Base-by-base conservation (phyloP, 2,329 filamentous ascomycete genomes). In the Dendryphion nanum region DNA sequence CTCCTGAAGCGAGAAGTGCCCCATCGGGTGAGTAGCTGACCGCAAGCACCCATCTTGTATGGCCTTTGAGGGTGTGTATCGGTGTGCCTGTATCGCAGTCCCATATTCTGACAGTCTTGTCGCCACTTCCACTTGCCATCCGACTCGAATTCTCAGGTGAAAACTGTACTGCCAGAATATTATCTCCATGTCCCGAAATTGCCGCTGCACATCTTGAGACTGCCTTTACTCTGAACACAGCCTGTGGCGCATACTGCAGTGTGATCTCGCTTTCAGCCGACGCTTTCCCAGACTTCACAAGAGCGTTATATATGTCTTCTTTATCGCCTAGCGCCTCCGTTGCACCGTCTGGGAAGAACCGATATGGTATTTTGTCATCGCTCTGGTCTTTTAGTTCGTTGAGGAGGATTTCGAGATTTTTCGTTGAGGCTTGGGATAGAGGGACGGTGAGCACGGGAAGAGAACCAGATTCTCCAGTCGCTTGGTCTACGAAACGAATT, bases 71-170 rank as follows among this genome's bases (percentile, higher is more conserved):
- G 0, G 89, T 97, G 65, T 86, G 80, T 44, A 88, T 79, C 0
- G 90, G 89, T 8, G 89, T 96, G 33, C 90, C 90, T 0, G 89
- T 96, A 56, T 96, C 88, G 33, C 89, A 90, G 57, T 98, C 90
- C 89, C 89, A 96, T 70, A 97, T 84, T 40, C 91, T 75, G 0
- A 90, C 91, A 2, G 90, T 96, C 51, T 85, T 85, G 59, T 98
- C 93, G 32, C 93, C 93, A 44, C 85, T 89, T 1, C 91, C 93
- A 2, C 88, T 95, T 0, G 89, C 90, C 65, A 96, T 77, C 41
- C 83, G 77, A 8, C 82, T 81, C 18, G 86, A 91, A 5, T 79
- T 82, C 24, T 79, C 77, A 0, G 91, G 91, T 1, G 86, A 93
- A 66, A 96, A 97, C 26, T 90, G 82, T 2, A 86, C 84, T 19